These are phyloP conservation scores for Carnegiea gigantea DNA, from an alignment of 179 eudicot genomes.

Conservation along the genomic window DNA sequence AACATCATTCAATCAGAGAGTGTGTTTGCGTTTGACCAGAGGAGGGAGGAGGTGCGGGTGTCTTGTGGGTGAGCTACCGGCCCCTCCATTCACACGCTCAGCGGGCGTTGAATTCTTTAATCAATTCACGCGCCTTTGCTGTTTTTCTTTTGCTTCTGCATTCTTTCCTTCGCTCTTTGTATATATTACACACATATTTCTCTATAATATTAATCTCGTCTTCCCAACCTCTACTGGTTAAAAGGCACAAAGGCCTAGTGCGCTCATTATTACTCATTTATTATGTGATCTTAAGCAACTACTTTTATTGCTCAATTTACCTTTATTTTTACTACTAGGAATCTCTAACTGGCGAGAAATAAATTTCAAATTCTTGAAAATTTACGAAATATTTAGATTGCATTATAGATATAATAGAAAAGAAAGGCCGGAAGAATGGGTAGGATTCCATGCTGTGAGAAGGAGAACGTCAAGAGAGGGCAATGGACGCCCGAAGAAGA, in stretches of 20 bases:
- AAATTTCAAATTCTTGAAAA: not conserved
- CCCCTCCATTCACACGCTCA: conserved; percentile 73
- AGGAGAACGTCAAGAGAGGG: conserved; percentile 62
- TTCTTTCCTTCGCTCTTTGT: not conserved
- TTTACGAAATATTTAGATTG: too few species aligned
- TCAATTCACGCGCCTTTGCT: conserved; percentile 75
- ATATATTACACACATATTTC: not conserved
- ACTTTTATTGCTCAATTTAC: not conserved
- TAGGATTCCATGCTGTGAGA: conserved; percentile 77
- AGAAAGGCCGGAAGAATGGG: conserved; percentile 42
- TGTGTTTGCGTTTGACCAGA: not conserved
- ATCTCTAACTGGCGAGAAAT: too few species aligned
- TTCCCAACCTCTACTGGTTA: not conserved
- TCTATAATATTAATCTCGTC: not conserved
- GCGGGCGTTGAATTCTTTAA: conserved; percentile 94
- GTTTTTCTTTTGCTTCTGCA: conserved; percentile 1
- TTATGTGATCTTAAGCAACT: not conserved
- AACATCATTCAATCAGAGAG: not conserved
- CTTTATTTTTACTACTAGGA: not conserved
- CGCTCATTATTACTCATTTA: not conserved
- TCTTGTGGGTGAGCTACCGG: conserved; percentile 93
- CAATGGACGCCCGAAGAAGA: conserved; percentile 97
- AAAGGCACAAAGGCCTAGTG: too few species aligned
- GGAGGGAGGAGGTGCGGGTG: conserved; percentile 26
- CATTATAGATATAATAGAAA: not conserved